A percentile compares a stretch with the other conserved stretches of the same genome.
phyloP scores from a whole-genome alignment of 805 yeast genomes.

The Candida fluviatilis region DNA sequence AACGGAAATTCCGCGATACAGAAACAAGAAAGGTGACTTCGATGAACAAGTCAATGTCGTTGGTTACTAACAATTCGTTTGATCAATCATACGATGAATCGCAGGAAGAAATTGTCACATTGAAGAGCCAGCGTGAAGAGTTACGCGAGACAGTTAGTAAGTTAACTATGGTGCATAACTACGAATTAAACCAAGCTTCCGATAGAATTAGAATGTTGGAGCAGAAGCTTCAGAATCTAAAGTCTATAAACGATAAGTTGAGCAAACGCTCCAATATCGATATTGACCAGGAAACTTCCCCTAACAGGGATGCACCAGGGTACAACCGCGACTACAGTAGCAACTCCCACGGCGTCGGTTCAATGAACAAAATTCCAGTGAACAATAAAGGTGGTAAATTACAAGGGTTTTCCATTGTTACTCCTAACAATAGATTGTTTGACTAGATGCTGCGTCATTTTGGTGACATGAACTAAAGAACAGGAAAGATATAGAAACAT shows the following conservation, averaged over 20 bases:
- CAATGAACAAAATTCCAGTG: neutral
- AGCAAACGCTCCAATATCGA: conserved; percentile 17
- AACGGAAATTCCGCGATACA: conserved; percentile 22
- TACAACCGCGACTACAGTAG: too few relatives aligned
- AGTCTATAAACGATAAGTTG: conserved; percentile 30
- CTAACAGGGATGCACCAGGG: neutral
- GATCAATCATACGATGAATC: conserved; percentile 11
- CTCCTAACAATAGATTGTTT: conserved; percentile 25
- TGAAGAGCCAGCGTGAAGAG: conserved; percentile 36
- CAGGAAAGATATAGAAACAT: conserved; percentile 3
- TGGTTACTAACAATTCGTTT: conserved; percentile 2
- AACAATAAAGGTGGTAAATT: conserved; percentile 30
- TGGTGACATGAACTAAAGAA: neutral
- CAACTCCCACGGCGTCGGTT: too few relatives aligned
- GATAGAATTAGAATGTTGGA: conserved; percentile 34
- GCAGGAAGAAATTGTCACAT: conserved; percentile 17
- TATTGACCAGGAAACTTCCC: neutral
- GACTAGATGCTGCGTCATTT: conserved; percentile 10
- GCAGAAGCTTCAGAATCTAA: conserved; percentile 24
- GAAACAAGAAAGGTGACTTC: conserved; percentile 1
- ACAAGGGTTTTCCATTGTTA: conserved; percentile 36
- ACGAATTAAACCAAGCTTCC: conserved; percentile 31
- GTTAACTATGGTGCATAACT: conserved; percentile 30
- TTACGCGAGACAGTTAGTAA: conserved; percentile 36
- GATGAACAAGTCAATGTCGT: conserved; percentile 1